Evolutionary conservation across 257 asterid genomes (phyloP).

Genomic region (Eustoma russellianum): DNA sequence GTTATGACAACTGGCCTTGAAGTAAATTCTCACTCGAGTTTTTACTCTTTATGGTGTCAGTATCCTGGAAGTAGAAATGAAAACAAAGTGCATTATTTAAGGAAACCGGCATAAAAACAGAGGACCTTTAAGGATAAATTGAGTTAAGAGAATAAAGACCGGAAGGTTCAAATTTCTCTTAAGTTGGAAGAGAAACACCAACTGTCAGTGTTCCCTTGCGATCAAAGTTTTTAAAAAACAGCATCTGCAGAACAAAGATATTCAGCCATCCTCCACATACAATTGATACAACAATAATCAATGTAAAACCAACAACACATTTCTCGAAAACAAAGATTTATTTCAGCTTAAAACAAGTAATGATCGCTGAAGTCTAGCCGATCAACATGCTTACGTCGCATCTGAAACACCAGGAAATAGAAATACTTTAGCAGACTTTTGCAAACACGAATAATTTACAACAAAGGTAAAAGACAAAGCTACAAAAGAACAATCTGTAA

Average conservation of each 20-base stretch:
- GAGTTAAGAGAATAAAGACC: no score
- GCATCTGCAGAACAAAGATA: no score
- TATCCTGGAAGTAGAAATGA: slow-evolving; percentile 39
- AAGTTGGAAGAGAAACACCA: slow-evolving; percentile 1
- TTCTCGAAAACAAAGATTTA: slow-evolving; percentile 8
- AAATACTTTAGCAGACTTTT: neutral
- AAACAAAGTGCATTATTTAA: no score
- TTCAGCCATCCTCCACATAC: no score
- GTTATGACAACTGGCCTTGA: slow-evolving; percentile 60
- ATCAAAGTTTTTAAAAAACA: no score
- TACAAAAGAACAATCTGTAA: neutral
- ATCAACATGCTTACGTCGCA: slow-evolving; percentile 68
- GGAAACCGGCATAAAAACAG: no score
- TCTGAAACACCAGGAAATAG: slow-evolving; percentile 28
- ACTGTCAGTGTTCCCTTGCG: no score
- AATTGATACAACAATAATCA: no score
- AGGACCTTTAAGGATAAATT: no score
- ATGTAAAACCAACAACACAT: no score
- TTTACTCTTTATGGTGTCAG: slow-evolving; percentile 35
- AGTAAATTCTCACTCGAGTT: slow-evolving; percentile 45
- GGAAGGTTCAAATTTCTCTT: no score
- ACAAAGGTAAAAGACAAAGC: neutral
- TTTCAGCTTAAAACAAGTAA: slow-evolving; percentile 55
- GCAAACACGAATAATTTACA: slow-evolving; percentile 1
- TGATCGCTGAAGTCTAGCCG: slow-evolving; percentile 86